Evolutionary conservation across 768 basidiomycete genomes (phyloP).

Genomic region (Pisolithus sp.): DNA sequence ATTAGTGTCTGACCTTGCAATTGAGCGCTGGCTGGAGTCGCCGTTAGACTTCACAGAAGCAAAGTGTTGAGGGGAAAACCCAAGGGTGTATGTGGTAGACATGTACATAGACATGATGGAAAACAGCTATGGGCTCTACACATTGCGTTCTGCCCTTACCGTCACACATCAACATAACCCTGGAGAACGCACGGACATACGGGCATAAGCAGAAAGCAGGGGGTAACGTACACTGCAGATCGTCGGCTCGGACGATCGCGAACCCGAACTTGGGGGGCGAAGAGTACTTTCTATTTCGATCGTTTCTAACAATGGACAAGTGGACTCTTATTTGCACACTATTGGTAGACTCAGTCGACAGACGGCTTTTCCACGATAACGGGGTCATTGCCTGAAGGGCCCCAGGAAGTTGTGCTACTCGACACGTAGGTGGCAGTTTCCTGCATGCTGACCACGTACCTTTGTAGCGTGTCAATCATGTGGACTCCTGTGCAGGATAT

Average conservation of each 20-base stretch:
- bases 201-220: background rate
- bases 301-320: background rate
- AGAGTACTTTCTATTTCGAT: background rate
- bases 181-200: background rate
- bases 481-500: background rate
- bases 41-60: background rate
- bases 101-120: too few relatives aligned
- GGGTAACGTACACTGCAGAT: conserved; percentile 1
- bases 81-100: background rate
- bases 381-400: too few relatives aligned
- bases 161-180: background rate
- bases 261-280: background rate
- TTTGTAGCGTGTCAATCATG: background rate
- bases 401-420: too few relatives aligned
- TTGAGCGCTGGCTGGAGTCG: conserved; percentile 2
- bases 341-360: background rate
- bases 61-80: background rate
- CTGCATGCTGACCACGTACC: background rate
- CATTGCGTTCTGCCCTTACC: background rate
- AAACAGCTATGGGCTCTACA: background rate
- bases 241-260: background rate
- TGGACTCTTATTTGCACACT: background rate
- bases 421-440: too few relatives aligned
- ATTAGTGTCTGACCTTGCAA: conserved; percentile 7
- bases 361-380: background rate